Conservation (phyloP, 208 protist species). For the Crithidia bombi region DNA sequence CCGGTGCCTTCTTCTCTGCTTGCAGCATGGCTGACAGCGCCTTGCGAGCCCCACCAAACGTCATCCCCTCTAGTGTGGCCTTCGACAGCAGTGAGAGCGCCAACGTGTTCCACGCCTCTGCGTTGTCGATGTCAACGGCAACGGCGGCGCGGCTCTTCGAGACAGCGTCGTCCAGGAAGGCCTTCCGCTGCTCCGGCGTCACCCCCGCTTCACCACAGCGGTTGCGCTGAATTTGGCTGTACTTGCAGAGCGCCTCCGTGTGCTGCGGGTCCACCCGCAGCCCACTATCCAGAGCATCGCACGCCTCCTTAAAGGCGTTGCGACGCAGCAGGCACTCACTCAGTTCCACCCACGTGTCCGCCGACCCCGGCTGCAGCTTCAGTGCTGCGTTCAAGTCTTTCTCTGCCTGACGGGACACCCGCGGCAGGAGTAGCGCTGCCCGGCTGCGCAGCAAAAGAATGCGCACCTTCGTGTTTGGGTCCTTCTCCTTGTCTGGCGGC, state of each 20-base stretch:
- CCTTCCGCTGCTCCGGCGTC: slow-evolving; percentile 44
- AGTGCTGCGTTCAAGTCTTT: slow-evolving; percentile 72
- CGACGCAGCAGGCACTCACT: slow-evolving; percentile 78
- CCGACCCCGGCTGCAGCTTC: slow-evolving; percentile 58
- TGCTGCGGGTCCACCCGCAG: slow-evolving; percentile 48
- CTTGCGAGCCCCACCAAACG: slow-evolving; percentile 45
- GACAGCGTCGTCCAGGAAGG: slow-evolving; percentile 60
- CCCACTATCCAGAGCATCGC: slow-evolving; percentile 74
- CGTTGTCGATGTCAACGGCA: slow-evolving; percentile 44
- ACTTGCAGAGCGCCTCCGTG: slow-evolving; percentile 74
- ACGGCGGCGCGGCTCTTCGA: slow-evolving; percentile 65
- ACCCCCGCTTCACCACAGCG: slow-evolving; percentile 62
- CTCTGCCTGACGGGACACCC: slow-evolving; percentile 79
- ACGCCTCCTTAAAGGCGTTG: slow-evolving; percentile 77
- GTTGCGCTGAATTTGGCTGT: slow-evolving; percentile 82
- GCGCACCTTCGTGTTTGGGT: slow-evolving; percentile 58
- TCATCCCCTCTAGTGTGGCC: slow-evolving; percentile 56
- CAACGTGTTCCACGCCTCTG: slow-evolving; percentile 76
- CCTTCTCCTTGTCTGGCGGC: slow-evolving; percentile 47
- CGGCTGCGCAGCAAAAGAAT: slow-evolving; percentile 68
- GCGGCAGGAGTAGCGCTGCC: slow-evolving; percentile 62
- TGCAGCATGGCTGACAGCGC: slow-evolving; percentile 71
- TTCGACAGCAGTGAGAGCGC: slow-evolving; percentile 73
- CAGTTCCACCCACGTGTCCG: slow-evolving; percentile 79
- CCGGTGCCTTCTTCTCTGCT: slow-evolving; percentile 36